A percentile compares a stretch with the other conserved stretches of the same genome.
These are phyloP conservation scores for Malassezia arunalokei DNA, from an alignment of 1,284 basidiomycete species.

Conservation along the genomic window DNA sequence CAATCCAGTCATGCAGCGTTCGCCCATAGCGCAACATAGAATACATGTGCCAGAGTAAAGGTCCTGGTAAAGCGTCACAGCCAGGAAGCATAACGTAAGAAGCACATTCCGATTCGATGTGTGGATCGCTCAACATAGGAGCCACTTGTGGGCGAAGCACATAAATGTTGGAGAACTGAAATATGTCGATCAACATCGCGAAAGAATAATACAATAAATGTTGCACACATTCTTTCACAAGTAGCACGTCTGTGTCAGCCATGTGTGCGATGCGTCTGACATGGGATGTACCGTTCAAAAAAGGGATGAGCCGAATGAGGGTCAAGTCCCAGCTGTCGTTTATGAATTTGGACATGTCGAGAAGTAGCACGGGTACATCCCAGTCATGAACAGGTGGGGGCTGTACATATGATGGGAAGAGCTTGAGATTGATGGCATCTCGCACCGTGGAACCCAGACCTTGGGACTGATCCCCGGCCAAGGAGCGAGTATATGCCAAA, in stretches of 20 bases:
- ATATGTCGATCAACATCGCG: constrained; percentile 88
- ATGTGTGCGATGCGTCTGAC: constrained; percentile 79
- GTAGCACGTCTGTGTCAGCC: constrained; percentile 72
- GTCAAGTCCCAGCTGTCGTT: constrained; percentile 95
- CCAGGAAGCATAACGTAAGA: constrained; percentile 71
- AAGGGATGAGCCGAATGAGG: constrained; percentile 58
- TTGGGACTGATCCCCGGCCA: constrained; percentile 11
- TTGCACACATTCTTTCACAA: constrained; percentile 75
- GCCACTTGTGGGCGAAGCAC: constrained; percentile 70
- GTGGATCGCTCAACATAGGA: constrained; percentile 67
- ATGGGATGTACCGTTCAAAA: constrained; percentile 81
- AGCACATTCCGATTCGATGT: constrained; percentile 75
- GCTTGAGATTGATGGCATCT: constrained; percentile 55
- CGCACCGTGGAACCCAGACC: constrained; percentile 41
- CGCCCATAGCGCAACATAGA: constrained; percentile 71
- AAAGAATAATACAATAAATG: constrained; percentile 96
- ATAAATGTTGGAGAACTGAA: constrained; percentile 89
- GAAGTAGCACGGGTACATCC: constrained; percentile 84
- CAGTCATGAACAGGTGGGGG: constrained; percentile 79
- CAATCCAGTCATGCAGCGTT: constrained; percentile 80
- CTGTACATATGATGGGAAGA: constrained; percentile 92
- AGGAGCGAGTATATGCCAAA: background rate
- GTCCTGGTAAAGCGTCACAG: constrained; percentile 39
- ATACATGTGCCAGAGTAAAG: constrained; percentile 66
- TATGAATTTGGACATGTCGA: constrained; percentile 65